phyloP scores from a whole-genome alignment of 768 basidiomycete species.

The Podaxis sp. region DNA sequence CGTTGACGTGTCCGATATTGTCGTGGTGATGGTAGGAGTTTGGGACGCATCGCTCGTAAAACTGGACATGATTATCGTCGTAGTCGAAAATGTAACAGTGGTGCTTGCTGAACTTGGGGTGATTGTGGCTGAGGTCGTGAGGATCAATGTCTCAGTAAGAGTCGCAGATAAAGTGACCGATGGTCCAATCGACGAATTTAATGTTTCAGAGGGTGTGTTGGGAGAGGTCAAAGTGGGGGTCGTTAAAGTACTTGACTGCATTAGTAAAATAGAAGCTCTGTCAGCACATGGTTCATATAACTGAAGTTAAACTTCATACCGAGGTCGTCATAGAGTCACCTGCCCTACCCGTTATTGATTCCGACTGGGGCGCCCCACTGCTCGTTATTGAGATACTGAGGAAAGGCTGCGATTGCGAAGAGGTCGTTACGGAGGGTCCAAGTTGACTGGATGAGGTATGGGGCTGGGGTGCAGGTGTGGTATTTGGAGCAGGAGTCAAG shows the following conservation, averaged over 20 bases:
- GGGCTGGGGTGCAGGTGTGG: background rate
- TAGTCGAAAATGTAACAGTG: background rate
- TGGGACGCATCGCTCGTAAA: background rate
- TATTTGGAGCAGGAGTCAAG: background rate
- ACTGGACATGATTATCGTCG: background rate
- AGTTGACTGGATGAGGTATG: background rate
- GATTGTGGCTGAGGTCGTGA: background rate
- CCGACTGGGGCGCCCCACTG: background rate
- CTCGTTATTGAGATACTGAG: background rate
- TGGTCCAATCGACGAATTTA: too few relatives aligned
- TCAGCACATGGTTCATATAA: background rate
- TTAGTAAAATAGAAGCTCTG: background rate
- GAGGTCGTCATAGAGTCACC: background rate
- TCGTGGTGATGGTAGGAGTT: background rate
- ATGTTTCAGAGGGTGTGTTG: background rate
- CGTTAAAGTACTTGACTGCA: background rate
- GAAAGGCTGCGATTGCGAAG: background rate
- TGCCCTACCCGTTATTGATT: background rate
- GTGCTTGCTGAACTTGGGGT: background rate
- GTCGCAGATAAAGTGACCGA: background rate
- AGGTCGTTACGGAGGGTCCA: background rate
- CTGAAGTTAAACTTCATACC: slow-evolving; percentile 3
- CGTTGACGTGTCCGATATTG: background rate
- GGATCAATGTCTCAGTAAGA: background rate
- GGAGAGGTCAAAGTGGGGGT: background rate